Base-by-base conservation (phyloP, 805 yeast genomes). In the Aciculoconidium aculeatum region DNA sequence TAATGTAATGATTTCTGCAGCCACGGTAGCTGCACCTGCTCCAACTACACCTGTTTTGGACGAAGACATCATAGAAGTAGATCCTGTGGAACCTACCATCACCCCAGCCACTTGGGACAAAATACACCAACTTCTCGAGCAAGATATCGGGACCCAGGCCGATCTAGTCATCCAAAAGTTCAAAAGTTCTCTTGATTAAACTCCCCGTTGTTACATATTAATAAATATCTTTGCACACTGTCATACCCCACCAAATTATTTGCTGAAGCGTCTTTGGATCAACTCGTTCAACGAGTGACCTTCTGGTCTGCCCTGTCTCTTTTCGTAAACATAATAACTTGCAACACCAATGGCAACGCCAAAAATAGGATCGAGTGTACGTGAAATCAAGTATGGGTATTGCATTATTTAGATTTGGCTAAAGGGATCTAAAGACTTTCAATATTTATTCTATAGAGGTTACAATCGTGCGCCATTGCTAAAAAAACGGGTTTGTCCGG, bases 281-380 rank as follows among this genome's bases (percentile, higher is more conserved):
- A 80, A 55, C 36, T 76, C 81, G 37, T 70, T 66, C 44, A 81
- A 53, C 2, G 68, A 53, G 37, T 78, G 85, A 8, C 84, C 86
- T 28, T 65, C 67, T 18, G 66, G 65, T 40, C 83, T 63, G 3
- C 71, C 73, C 1, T 65, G 65, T 41, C 82, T 63, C 35, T 48
- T 55, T 47, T 82, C 94, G 40, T 77, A 76, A 7, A 76, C 55
- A 39, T 71, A 77, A 49, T 76, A 82, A 4, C 86, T 74, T 6
- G 70, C 54, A 0, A 70, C 65, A 1, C 94, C 94, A 2, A 80
- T 66, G 0, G 64, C 47, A 3, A 80, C 44, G 3, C 81, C 88
- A 38, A 79, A 69, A 3, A 78, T 15, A 4, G 90, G 86, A 48
- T 82, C 94, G 7, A 70, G 49, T 38, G 63, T 57, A 44, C 80